A percentile compares a stretch with the other conserved stretches of the same genome.
phyloP scores from a whole-genome alignment of 768 basidiomycete genomes.

The Phaeotremella fagi region DNA sequence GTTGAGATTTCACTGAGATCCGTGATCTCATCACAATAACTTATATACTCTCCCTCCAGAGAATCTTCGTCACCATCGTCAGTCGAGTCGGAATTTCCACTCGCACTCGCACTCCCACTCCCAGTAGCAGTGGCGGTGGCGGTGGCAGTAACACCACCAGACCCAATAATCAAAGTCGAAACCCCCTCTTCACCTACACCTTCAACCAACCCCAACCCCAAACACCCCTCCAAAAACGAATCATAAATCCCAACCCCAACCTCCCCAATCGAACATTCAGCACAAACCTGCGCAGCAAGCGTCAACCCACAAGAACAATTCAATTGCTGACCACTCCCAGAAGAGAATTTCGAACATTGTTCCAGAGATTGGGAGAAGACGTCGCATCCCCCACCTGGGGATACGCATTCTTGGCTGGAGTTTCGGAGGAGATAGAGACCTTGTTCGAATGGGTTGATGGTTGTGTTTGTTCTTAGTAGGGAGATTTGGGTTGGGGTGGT shows the following conservation, averaged over 20 bases:
- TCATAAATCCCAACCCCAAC: slow-evolving; percentile 1
- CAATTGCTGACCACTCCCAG: too few species aligned
- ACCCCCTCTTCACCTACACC: not conserved
- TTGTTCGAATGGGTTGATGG: too few species aligned
- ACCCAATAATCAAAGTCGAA: not conserved
- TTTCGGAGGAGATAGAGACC: not conserved
- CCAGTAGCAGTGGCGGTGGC: not conserved
- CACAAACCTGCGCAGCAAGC: slow-evolving; percentile 7
- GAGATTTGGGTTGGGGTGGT: too few species aligned
- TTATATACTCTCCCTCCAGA: too few species aligned
- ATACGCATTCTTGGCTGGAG: not conserved
- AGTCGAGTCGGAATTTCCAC: not conserved
- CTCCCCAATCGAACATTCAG: slow-evolving; percentile 4
- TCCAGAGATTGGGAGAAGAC: not conserved
- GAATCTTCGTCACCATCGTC: not conserved
- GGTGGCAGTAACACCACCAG: not conserved
- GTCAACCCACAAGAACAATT: slow-evolving; percentile 7
- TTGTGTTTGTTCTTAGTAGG: too few species aligned
- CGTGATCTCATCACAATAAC: too few species aligned
- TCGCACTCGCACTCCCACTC: not conserved
- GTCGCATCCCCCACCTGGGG: slow-evolving; percentile 3
- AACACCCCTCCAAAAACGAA: slow-evolving; percentile 4
- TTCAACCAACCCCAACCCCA: not conserved
- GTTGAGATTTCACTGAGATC: too few species aligned
- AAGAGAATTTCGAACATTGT: not conserved